Evolutionary conservation across 306 rosid genomes (phyloP).

Genomic region (Lablab purpureus): DNA sequence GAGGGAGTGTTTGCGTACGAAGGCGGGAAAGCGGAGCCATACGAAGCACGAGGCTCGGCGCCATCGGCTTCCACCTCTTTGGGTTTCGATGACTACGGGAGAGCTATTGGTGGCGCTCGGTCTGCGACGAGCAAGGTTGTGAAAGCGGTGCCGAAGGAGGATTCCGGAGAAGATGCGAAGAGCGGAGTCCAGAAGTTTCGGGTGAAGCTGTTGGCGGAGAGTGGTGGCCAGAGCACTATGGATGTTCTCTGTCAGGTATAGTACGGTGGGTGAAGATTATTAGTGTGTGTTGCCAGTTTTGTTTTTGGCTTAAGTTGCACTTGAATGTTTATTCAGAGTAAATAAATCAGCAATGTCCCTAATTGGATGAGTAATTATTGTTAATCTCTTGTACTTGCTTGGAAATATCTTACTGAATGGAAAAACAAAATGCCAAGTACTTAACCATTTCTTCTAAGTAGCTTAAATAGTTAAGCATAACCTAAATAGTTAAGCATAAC

Average conservation of each 20-base stretch:
- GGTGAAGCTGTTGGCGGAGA: conserved; percentile 89
- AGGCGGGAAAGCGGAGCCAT: conserved; percentile 82
- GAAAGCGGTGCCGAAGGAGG: conserved; percentile 82
- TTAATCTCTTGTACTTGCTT: neutral
- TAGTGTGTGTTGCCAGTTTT: neutral
- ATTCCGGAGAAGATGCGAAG: conserved; percentile 66
- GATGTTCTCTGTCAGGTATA: conserved; percentile 95
- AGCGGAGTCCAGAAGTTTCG: conserved; percentile 84
- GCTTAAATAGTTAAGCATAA: too few relatives aligned
- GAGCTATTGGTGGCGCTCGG: conserved; percentile 68
- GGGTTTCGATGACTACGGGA: conserved; percentile 86
- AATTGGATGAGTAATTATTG: neutral
- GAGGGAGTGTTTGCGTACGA: conserved; percentile 85
- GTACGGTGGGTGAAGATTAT: neutral
- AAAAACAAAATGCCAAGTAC: too few relatives aligned
- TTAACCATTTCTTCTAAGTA: too few relatives aligned
- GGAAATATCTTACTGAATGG: too few relatives aligned
- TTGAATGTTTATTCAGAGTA: neutral
- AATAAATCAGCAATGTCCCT: neutral
- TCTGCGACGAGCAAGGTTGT: conserved; percentile 65
- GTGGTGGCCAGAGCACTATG: conserved; percentile 81
- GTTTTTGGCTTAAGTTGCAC: neutral
- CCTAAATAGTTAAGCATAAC: too few relatives aligned
- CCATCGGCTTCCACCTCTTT: conserved; percentile 70
- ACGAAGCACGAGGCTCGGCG: conserved; percentile 92